Conservation (phyloP, 179 eudicot genomes). For the Dionaea muscipula region DNA sequence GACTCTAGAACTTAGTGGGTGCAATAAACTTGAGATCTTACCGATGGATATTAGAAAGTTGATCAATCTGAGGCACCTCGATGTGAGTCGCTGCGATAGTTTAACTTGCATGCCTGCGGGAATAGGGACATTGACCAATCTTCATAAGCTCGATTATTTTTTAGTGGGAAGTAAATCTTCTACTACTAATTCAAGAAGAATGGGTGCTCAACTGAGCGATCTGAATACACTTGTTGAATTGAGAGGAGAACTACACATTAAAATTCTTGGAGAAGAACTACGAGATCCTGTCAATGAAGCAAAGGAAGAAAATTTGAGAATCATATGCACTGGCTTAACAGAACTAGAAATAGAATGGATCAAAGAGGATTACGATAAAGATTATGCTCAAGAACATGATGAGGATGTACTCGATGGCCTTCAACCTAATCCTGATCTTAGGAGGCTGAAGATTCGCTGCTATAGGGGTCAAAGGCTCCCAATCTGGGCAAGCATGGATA, state of each 20-base stretch:
- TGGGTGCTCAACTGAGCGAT: not conserved
- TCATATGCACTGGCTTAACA: not conserved
- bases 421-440: not conserved
- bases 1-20: constrained; percentile 7
- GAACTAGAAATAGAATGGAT: not conserved
- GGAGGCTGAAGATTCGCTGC: not conserved
- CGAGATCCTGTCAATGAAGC: constrained; percentile 7
- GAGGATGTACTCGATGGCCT: constrained; percentile 2
- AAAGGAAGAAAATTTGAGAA: constrained; percentile 8
- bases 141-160: not conserved
- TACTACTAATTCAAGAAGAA: not conserved
- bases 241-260: not conserved
- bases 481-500: not conserved
- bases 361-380: not conserved
- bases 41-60: constrained; percentile 10
- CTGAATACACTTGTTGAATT: not conserved
- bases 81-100: not conserved
- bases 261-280: not conserved
- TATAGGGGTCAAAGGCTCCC: not conserved
- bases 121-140: constrained; percentile 5
- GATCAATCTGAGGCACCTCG: constrained; percentile 11
- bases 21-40: constrained; percentile 2
- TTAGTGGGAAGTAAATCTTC: not conserved
- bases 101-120: constrained; percentile 2
- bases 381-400: not conserved